Conservation (phyloP, 805 yeast species). For the Kuraishia borneana region DNA sequence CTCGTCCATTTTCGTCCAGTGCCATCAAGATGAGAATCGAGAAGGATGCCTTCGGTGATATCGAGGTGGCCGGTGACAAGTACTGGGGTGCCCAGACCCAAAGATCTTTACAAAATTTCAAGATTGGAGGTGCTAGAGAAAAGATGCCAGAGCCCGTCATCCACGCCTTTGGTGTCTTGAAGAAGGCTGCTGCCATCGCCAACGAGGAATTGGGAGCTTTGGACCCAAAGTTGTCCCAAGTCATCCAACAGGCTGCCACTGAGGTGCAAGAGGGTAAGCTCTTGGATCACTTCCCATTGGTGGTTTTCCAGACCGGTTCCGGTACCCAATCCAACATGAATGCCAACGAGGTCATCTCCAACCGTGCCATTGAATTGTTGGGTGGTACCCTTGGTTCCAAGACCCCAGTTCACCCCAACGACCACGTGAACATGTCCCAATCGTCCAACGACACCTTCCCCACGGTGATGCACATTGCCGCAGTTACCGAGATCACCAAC, state of each 20-base stretch:
- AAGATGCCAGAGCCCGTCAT: conserved; percentile 86
- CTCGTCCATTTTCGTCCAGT: conserved; percentile 9
- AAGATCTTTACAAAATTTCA: conserved; percentile 86
- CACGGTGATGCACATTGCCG: conserved; percentile 99
- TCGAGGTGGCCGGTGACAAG: conserved; percentile 74
- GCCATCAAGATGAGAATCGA: conserved; percentile 48
- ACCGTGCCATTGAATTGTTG: conserved; percentile 92
- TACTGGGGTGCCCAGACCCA: conserved; percentile 99
- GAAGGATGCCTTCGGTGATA: conserved; percentile 94
- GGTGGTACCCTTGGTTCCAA: conserved; percentile 92
- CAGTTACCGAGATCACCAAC: conserved; percentile 76
- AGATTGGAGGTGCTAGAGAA: conserved; percentile 90
- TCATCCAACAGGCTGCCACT: conserved; percentile 88
- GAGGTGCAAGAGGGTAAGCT: conserved; percentile 91
- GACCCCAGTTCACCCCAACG: conserved; percentile 94
- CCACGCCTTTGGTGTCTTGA: conserved; percentile 85
- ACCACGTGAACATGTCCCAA: conserved; percentile 97
- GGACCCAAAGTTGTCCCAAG: conserved; percentile 73
- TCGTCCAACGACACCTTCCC: conserved; percentile 99
- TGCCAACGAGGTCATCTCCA: conserved; percentile 96
- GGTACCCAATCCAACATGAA: conserved; percentile 99
- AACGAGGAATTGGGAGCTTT: conserved; percentile 72
- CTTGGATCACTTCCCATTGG: conserved; percentile 92
- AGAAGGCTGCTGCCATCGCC: conserved; percentile 90
- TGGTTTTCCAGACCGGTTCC: conserved; percentile 97